Base-by-base conservation (phyloP, 441 rosid genomes). In the Francoa sonchifolia region DNA sequence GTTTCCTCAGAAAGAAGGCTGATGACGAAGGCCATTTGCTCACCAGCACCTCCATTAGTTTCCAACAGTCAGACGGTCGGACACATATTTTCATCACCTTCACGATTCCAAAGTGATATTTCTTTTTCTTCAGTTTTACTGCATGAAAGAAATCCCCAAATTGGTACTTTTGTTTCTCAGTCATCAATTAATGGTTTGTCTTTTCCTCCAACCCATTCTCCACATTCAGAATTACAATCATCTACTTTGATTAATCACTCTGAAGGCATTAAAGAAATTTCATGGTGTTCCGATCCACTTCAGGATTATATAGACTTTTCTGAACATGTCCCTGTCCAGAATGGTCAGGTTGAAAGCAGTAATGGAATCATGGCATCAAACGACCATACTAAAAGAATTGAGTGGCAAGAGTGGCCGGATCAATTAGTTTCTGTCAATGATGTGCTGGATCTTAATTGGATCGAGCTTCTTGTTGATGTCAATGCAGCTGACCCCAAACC, bases 361-460 rank as follows among this genome's bases (percentile, higher is more conserved):
- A 42, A 54, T 41, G 67, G 65, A 52, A 61, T 54, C 44, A 45
- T 66, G 54, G 31, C 51, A 34, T 61, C 75, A 6, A 71, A 61
- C 43, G 70, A 67, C 48, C 63, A 59, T 31, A 37, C 54, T 29
- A 61, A 62, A 50, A 61, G 66, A 62, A 42, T 46, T 16, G 71
- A 76, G 44, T 86, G 78, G 93, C 73, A 61, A 19, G 76, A 83
- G 27, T 79, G 87, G 94, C 76, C 86, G 0, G 72, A 80, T 63
- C 73, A 65, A 46, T 55, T 76, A 55, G 71, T 80, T 19, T 66
- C 82, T 50, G 75, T 43, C 47, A 82, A 68, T 58, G 82, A 69
- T 59, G 66, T 59, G 25, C 48, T 62, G n/a, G 89, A 73, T 20
- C 70, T 76, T 15, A 69, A 76, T 39, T 83, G 95, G 90, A 55